Base-by-base conservation (phyloP, 352 stramenopile species). In the Phytophthora lateralis region DNA sequence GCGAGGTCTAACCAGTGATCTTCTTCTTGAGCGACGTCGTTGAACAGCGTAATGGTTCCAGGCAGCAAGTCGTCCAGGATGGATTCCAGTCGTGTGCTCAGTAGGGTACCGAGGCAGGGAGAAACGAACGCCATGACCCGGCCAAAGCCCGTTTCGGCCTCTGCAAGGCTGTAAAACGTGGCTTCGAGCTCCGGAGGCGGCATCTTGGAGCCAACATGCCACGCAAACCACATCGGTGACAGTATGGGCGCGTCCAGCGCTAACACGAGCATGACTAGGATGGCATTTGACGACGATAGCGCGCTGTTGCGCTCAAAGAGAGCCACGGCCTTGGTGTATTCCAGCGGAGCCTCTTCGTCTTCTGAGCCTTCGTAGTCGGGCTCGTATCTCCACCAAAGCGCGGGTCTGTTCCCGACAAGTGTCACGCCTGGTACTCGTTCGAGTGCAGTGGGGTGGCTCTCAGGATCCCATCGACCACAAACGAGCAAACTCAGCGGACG, bases 221-320 rank as follows among this genome's bases (percentile, higher is more conserved):
- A 94, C 3, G 81, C 85, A 63, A 90, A 87, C 73, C 75, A 87
- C 18, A 76, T 46, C 21, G 78, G 85, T 0, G 83, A 73, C 11
- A 83, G 55, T 15, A 89, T n/a, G 1, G 82, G 74, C 0, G 81
- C 46, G 45, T 95, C 83, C n/a, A 91, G 51, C 7, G 83, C 82
- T 11, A 92, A 29, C 27, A 86, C 66, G 9, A 94, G 55, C 27
- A 66, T 63, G 11, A 92, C 81, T 14, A 91, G 57, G 47, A 94
- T 77, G 21, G 81, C 59, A 41, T 89, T 84, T 6, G 76, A 82
- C 11, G 80, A 88, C 27, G 75, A 90, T 3, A 85, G 58, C 37
- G 42, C 73, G 12, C 63, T 63, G 35, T 85, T 78, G 1, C 82
- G 76, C 5, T 71, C 55, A 55, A 86, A 91, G 27, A 88, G 64